Evolutionary conservation across 2,329 filamentous ascomycete genomes (phyloP).

Genomic region (Orbilia ellipsospora): DNA sequence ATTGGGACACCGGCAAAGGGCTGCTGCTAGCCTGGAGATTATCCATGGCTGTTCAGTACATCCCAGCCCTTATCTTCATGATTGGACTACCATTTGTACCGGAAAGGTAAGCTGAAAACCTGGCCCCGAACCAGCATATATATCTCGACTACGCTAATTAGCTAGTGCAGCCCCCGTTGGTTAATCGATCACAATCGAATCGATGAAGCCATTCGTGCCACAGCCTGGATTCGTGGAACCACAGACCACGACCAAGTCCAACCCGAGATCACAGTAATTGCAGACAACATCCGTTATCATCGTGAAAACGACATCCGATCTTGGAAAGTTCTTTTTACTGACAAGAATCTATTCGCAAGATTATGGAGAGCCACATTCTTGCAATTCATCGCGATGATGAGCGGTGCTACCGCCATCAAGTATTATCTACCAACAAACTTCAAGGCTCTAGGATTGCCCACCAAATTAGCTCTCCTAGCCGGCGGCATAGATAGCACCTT

Average conservation of each 20-base stretch:
- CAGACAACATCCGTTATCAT: conserved; percentile 64
- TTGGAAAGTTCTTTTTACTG: conserved; percentile 67
- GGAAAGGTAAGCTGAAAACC: conserved; percentile 66
- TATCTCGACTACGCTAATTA: background rate
- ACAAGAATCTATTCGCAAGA: conserved; percentile 66
- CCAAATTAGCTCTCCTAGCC: conserved; percentile 67
- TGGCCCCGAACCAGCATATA: background rate
- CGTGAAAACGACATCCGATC: conserved; percentile 61
- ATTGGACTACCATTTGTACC: conserved; percentile 67
- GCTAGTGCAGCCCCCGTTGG: conserved; percentile 67
- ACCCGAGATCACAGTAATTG: conserved; percentile 65
- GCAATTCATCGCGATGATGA: conserved; percentile 72
- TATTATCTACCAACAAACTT: conserved; percentile 71
- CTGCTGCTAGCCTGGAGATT: conserved; percentile 68
- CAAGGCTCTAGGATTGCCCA: conserved; percentile 66
- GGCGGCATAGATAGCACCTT: conserved; percentile 70
- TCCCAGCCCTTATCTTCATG: conserved; percentile 67
- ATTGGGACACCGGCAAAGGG: conserved; percentile 66
- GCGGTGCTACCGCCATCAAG: conserved; percentile 71
- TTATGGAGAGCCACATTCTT: conserved; percentile 70
- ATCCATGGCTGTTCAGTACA: conserved; percentile 67
- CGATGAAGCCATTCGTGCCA: conserved; percentile 64
- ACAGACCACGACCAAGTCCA: conserved; percentile 62
- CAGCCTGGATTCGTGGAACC: conserved; percentile 66
- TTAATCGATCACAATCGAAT: conserved; percentile 67